Conservation (phyloP, 768 basidiomycete species). For the Podaxis carcinomalis region DNA sequence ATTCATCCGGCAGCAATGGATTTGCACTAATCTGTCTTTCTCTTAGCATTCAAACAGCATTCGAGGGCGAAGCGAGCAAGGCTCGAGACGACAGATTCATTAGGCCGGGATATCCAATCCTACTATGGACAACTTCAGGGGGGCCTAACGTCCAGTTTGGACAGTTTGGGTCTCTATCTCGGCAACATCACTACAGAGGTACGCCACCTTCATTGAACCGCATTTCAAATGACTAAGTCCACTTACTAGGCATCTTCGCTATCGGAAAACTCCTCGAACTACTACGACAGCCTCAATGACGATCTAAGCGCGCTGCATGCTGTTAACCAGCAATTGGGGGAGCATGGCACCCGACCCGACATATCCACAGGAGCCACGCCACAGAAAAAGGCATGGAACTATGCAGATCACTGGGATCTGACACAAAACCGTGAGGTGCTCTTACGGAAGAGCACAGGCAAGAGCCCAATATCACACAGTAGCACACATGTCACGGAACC, state of each 20-base stretch:
- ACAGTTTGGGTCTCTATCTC: conserved; percentile 39
- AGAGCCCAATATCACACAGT: conserved; percentile 19
- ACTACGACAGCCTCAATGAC: conserved; percentile 8
- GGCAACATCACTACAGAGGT: conserved; percentile 48
- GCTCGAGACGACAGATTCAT: conserved; percentile 48
- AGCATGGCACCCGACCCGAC: conserved; percentile 61
- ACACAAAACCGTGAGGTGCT: conserved; percentile 61
- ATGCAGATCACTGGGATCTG: conserved; percentile 67
- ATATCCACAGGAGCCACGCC: conserved; percentile 70
- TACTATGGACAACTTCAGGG: conserved; percentile 34
- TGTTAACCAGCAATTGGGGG: conserved; percentile 45
- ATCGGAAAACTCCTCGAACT: conserved; percentile 11
- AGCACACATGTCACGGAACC: neutral
- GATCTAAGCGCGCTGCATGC: conserved; percentile 47
- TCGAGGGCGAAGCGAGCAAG: conserved; percentile 64
- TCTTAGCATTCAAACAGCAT: conserved; percentile 59
- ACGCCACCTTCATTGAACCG: conserved; percentile 13
- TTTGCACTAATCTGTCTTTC: neutral
- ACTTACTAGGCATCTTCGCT: conserved; percentile 36
- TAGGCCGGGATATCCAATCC: conserved; percentile 46
- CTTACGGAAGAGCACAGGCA: conserved; percentile 28
- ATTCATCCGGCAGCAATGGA: neutral
- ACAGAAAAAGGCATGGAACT: conserved; percentile 68
- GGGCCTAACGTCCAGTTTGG: conserved; percentile 22
- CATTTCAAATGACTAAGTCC: neutral